Conservation (phyloP, 2,329 filamentous ascomycete species). For the Colletotrichum brevisporum region DNA sequence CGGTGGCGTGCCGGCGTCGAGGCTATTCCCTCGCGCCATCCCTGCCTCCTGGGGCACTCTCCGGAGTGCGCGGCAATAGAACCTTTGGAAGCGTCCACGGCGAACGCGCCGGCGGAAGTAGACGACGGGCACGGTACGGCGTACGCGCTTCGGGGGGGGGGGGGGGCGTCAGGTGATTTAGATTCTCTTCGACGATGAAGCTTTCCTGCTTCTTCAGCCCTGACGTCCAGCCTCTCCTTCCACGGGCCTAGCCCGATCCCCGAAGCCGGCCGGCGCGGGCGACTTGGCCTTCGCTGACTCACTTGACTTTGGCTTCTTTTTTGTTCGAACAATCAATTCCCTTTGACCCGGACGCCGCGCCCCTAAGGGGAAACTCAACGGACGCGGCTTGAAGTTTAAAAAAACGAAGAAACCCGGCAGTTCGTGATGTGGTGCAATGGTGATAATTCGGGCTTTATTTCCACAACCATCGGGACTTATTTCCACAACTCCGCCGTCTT, state of each 20-base stretch:
- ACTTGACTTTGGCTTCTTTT: background rate
- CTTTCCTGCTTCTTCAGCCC: conserved; percentile 19
- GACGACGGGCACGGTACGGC: conserved; percentile 13
- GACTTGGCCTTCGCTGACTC: too few relatives aligned
- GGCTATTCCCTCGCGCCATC: background rate
- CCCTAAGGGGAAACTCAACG: conserved; percentile 8
- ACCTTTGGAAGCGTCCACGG: background rate
- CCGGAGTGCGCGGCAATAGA: conserved; percentile 1
- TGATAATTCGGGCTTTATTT: background rate
- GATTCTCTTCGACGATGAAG: background rate
- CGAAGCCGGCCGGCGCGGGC: too few relatives aligned
- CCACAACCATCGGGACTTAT: background rate
- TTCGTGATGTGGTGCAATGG: background rate
- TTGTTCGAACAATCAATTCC: background rate
- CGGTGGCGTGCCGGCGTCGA: conserved; percentile 10
- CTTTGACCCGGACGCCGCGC: conserved; percentile 4
- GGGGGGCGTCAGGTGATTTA: background rate
- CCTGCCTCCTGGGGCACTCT: background rate
- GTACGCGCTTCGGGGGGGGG: conserved; percentile 7
- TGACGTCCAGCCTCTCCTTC: conserved; percentile 5
- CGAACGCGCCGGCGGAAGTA: background rate
- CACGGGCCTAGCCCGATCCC: background rate
- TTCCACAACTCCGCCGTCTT: background rate
- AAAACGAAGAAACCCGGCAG: background rate
- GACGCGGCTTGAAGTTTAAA: conserved; percentile 19